A percentile compares a stretch with the other conserved stretches of the same genome.
Conservation (phyloP, 2,329 filamentous ascomycete species). For the Pseudocercospora musae region DNA sequence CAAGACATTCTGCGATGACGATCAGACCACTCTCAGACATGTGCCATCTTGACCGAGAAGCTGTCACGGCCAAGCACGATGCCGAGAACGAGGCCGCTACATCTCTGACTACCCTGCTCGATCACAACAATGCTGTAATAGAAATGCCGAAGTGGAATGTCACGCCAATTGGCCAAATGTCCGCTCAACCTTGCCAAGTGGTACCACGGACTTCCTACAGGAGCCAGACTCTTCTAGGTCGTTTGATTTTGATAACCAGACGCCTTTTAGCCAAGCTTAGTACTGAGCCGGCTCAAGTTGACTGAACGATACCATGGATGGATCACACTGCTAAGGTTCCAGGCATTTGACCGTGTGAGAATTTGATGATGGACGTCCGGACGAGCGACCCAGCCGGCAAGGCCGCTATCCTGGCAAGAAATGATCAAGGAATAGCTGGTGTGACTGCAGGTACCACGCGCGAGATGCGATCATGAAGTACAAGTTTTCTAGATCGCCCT, state of each 20-base stretch:
- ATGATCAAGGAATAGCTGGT: background rate
- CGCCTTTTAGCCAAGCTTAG: background rate
- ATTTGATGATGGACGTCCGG: background rate
- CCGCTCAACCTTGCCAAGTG: background rate
- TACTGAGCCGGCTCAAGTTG: background rate
- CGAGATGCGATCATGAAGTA: background rate
- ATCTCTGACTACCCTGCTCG: background rate
- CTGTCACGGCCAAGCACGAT: background rate
- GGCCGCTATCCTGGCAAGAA: background rate
- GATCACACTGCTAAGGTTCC: background rate
- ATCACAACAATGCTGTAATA: background rate
- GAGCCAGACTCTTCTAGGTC: background rate
- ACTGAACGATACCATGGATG: background rate
- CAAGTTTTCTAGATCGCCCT: background rate
- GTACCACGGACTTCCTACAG: background rate
- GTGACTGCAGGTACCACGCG: background rate
- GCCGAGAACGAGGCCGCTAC: background rate
- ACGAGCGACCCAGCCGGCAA: background rate
- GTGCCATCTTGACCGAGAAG: background rate
- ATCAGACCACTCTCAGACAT: background rate
- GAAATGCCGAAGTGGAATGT: background rate
- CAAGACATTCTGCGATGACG: background rate
- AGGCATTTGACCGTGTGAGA: background rate
- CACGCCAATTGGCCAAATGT: background rate
- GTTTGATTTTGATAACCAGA: background rate